Conservation (phyloP, 257 asterid genomes). For the Catharanthus roseus region DNA sequence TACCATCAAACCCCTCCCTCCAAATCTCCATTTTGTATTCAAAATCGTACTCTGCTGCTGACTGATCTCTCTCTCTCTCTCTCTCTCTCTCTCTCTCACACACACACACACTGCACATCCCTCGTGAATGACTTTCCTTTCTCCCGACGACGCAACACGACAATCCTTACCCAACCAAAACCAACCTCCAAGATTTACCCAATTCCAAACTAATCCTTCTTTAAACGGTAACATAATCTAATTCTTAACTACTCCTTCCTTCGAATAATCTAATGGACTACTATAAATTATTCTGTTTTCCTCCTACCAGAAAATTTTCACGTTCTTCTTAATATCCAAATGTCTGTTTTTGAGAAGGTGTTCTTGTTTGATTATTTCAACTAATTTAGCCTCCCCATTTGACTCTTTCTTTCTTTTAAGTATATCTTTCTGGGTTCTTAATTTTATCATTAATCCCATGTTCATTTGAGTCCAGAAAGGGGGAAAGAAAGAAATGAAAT, state of each 20-base stretch:
- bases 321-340: neutral
- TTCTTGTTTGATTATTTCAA: slow-evolving; percentile 10
- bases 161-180: slow-evolving; percentile 1
- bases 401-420: neutral
- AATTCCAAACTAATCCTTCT: too few species aligned
- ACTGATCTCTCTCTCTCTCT: too few species aligned
- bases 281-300: neutral
- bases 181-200: too few species aligned
- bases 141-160: slow-evolving; percentile 7
- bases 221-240: neutral
- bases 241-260: neutral
- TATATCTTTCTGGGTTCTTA: neutral
- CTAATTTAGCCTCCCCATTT: slow-evolving; percentile 2
- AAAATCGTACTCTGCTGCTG: slow-evolving; percentile 2
- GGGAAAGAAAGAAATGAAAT: slow-evolving; percentile 45
- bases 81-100: neutral
- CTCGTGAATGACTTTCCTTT: slow-evolving; percentile 10
- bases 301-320: neutral
- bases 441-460: slow-evolving; percentile 3
- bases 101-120: neutral
- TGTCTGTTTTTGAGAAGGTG: neutral
- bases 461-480: neutral
- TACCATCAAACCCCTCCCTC: slow-evolving; percentile 14
- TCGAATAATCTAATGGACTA: neutral
- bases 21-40: slow-evolving; percentile 13